phyloP scores from a whole-genome alignment of 352 stramenopile genomes.

The Pythium phragmitis region DNA sequence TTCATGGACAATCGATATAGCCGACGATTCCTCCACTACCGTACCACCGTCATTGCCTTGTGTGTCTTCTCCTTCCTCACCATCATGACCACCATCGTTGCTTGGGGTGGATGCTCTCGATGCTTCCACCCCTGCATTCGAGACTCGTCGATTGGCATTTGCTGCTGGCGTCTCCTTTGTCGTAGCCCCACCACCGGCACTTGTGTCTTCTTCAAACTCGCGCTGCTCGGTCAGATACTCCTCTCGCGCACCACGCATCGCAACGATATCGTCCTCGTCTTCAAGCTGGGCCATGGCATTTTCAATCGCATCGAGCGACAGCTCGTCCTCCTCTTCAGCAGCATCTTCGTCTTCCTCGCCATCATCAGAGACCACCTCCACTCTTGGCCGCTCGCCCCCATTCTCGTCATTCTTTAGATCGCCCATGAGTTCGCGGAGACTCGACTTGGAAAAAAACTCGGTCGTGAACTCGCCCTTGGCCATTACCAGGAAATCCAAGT shows the following conservation, averaged over 20 bases:
- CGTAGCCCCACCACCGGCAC: neutral
- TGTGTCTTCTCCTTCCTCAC: neutral
- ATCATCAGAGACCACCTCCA: constrained; percentile 30
- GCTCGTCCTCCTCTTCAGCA: constrained; percentile 38
- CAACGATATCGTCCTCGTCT: constrained; percentile 76
- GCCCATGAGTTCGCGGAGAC: constrained; percentile 90
- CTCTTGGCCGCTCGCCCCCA: constrained; percentile 32
- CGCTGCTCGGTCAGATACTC: constrained; percentile 55
- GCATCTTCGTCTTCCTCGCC: constrained; percentile 23
- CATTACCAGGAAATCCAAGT: constrained; percentile 95
- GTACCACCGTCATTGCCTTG: neutral
- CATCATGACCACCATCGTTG: constrained; percentile 2
- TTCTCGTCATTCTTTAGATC: constrained; percentile 22
- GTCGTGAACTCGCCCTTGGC: constrained; percentile 68
- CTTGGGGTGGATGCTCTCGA: constrained; percentile 13
- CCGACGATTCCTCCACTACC: neutral
- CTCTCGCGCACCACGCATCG: constrained; percentile 81
- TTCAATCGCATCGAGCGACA: constrained; percentile 80
- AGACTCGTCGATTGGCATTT: constrained; percentile 22
- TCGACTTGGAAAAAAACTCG: constrained; percentile 85
- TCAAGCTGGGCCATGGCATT: constrained; percentile 94
- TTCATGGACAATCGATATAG: neutral
- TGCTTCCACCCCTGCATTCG: constrained; percentile 10
- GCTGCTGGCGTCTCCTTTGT: neutral
- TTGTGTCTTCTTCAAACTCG: constrained; percentile 63